Percentiles rank a stretch among this genome's conserved stretches.
Conservation (phyloP, 805 yeast species). For the Saccharomyces mikatae region DNA sequence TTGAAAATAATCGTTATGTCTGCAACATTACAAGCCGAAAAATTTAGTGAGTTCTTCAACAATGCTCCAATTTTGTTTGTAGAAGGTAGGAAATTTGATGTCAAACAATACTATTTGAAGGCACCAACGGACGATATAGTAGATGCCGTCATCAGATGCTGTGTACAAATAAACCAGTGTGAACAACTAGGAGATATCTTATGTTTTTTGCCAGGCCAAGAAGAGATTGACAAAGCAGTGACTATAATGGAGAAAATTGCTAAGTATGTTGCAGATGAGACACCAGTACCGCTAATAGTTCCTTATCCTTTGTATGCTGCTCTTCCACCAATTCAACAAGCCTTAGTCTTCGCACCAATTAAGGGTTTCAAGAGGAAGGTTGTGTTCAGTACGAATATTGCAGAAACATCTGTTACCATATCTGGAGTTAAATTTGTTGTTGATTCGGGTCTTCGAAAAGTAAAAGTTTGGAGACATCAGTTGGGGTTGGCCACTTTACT, state of each 20-base stretch:
- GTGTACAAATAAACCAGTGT: constrained; percentile 67
- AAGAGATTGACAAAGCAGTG: constrained; percentile 85
- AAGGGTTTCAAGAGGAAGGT: constrained; percentile 70
- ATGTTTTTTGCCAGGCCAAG: constrained; percentile 93
- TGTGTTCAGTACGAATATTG: constrained; percentile 88
- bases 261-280: constrained; percentile 55
- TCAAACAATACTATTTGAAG: constrained; percentile 56
- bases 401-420: constrained; percentile 95
- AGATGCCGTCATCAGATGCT: constrained; percentile 64
- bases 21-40: constrained; percentile 85
- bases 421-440: constrained; percentile 89
- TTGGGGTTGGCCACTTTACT: constrained; percentile 86
- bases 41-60: constrained; percentile 69
- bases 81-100: constrained; percentile 86
- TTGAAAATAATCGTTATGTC: constrained; percentile 83
- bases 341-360: constrained; percentile 63
- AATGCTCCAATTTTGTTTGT: constrained; percentile 77
- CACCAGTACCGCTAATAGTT: constrained; percentile 57
- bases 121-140: constrained; percentile 73
- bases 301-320: constrained; percentile 92
- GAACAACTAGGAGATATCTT: constrained; percentile 84
- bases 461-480: constrained; percentile 90
- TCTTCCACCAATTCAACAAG: constrained; percentile 75
- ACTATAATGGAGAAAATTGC: constrained; percentile 51
- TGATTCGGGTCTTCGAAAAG: constrained; percentile 88